These are phyloP conservation scores for Diaporthe citri DNA, from an alignment of 2,329 filamentous ascomycete species.

Conservation along the genomic window DNA sequence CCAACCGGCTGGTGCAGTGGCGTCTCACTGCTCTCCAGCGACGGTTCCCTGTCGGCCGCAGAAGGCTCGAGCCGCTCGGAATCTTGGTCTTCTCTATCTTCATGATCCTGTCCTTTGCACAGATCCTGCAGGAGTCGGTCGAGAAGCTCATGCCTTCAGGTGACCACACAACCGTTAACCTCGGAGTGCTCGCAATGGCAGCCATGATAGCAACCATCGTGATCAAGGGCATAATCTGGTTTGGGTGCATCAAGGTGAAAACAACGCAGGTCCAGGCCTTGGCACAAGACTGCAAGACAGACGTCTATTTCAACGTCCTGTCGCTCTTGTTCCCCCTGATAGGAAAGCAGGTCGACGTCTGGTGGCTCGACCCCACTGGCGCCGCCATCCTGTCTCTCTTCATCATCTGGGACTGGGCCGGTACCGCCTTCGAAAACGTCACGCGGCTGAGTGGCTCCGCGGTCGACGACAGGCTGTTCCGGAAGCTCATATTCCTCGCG, in stretches of 20 bases:
- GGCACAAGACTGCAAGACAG: slow-evolving; percentile 73
- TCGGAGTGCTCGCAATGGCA: slow-evolving; percentile 66
- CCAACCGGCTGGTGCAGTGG: slow-evolving; percentile 71
- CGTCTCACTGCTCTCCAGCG: slow-evolving; percentile 61
- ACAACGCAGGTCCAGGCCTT: slow-evolving; percentile 75
- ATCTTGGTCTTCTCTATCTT: slow-evolving; percentile 74
- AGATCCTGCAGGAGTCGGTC: slow-evolving; percentile 72
- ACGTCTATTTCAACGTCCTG: slow-evolving; percentile 74
- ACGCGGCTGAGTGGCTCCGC: slow-evolving; percentile 70
- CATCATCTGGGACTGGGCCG: slow-evolving; percentile 78
- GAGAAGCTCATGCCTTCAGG: slow-evolving; percentile 64
- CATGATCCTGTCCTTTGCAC: slow-evolving; percentile 73
- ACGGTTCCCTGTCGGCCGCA: slow-evolving; percentile 69
- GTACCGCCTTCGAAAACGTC: slow-evolving; percentile 71
- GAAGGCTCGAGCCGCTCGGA: slow-evolving; percentile 70
- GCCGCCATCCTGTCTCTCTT: slow-evolving; percentile 73
- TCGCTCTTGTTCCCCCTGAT: slow-evolving; percentile 73
- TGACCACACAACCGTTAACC: slow-evolving; percentile 56
- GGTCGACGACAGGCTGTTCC: slow-evolving; percentile 62
- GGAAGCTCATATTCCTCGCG: slow-evolving; percentile 71
- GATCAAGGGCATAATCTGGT: slow-evolving; percentile 71
- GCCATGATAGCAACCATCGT: slow-evolving; percentile 70
- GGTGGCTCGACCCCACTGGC: slow-evolving; percentile 76
- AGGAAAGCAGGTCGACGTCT: slow-evolving; percentile 68
- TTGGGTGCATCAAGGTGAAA: slow-evolving; percentile 70